Evolutionary conservation across 139 green algal genomes (phyloP), one percentile per base, ranked within the genome.

Genomic region (Zygnema cylindricum): DNA sequence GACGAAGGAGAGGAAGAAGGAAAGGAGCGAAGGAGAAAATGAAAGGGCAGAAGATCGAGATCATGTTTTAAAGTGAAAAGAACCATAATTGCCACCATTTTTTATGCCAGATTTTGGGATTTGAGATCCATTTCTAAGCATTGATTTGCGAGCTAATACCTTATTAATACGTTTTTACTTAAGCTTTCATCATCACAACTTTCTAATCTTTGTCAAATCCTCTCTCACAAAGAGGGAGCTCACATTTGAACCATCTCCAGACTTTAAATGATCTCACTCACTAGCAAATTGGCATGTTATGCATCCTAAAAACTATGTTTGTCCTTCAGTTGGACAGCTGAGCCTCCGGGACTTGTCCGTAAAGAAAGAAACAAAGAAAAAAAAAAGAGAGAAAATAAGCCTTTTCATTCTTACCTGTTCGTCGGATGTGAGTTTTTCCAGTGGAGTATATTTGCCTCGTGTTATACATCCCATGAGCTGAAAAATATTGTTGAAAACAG

Each of bases 401-500:
- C 49, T 63, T 16, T 63, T 7, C 49, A 63, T 16, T 63, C 82
- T 0, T 0, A 89, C 86, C 79, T 89, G 88, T 32, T 90, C 86
- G 1, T 22, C 55, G 21, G 88, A 36, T 33, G 86, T 88, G 1
- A 90, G 86, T 1, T n/a, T 23, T 49, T 79, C 79, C 32, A 86
- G 75, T 35, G 77, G 38, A 35, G 88, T 90, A 77, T 88, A 90
- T 55, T 90, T 76, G 41, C 79, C 79, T 43, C 81, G 23, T 11
- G 86, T 39, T 25, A 87, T 90, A 81, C 86, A 55, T 32, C 86
- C 86, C 78, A 91, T 87, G 79, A 91, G 69, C 81, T 91, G 86
- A 81, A 88, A 91, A 33, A 91, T 91, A 81, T 91, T 91, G 86
- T 91, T 91, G 86, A 91, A 91, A 69, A 91, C 82, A 35, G 88